These are phyloP conservation scores for Ceratobasidium theobromae DNA, from an alignment of 1,284 basidiomycete genomes.

Conservation along the genomic window DNA sequence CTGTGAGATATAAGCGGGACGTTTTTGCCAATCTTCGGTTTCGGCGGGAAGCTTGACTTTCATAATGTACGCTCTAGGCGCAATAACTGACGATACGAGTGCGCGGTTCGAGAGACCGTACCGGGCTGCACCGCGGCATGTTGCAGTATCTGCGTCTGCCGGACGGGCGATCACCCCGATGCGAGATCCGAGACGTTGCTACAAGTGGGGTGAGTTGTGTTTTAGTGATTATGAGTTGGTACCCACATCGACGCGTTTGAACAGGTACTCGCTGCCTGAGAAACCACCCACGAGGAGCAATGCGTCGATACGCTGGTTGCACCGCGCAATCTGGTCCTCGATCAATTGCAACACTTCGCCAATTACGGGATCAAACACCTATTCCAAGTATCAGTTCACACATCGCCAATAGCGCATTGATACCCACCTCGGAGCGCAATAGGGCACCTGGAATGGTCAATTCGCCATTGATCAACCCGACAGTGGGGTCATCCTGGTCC, in stretches of 20 bases:
- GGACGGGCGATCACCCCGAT: slow-evolving; percentile 75
- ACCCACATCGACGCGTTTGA: slow-evolving; percentile 67
- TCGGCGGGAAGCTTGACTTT: slow-evolving; percentile 85
- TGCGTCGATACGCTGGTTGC: slow-evolving; percentile 69
- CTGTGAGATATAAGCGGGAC: slow-evolving; percentile 75
- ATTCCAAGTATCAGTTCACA: no score
- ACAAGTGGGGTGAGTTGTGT: no score
- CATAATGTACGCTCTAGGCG: slow-evolving; percentile 79
- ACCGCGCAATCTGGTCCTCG: slow-evolving; percentile 64
- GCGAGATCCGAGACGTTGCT: slow-evolving; percentile 63
- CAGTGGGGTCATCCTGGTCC: slow-evolving; percentile 43
- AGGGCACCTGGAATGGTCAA: slow-evolving; percentile 74
- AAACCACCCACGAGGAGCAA: slow-evolving; percentile 82
- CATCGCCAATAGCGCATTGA: not conserved
- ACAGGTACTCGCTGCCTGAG: slow-evolving; percentile 77
- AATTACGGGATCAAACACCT: slow-evolving; percentile 73
- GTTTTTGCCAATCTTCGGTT: slow-evolving; percentile 70
- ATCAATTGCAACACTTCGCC: slow-evolving; percentile 72
- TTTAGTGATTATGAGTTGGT: no score
- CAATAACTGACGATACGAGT: slow-evolving; percentile 74
- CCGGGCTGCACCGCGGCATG: slow-evolving; percentile 74
- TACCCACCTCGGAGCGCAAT: slow-evolving; percentile 59
- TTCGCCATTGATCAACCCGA: slow-evolving; percentile 77
- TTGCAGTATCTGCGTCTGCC: slow-evolving; percentile 79
- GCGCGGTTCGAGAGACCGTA: slow-evolving; percentile 74